phyloP scores from a whole-genome alignment of 805 yeast species.

The Candida maesae region DNA sequence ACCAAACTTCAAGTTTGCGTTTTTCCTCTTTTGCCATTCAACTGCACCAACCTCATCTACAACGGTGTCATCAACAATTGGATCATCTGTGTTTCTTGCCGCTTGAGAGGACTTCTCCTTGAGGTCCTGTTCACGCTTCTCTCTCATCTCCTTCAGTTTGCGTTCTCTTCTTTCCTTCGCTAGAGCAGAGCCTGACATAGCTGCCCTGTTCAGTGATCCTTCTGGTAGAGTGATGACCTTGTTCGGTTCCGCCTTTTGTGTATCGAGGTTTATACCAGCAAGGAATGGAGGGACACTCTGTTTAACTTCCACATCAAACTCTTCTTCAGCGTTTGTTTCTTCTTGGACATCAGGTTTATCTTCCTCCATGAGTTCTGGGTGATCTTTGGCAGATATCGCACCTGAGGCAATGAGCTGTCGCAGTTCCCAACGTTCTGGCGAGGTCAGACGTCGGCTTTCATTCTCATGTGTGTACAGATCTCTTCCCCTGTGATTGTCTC shows the following conservation, averaged over 20 bases:
- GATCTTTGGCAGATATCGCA: conserved; percentile 60
- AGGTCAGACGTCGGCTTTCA: conserved; percentile 50
- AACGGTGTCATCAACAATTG: conserved; percentile 9
- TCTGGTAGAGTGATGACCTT: conserved; percentile 68
- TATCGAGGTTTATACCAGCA: conserved; percentile 43
- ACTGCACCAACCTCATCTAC: conserved; percentile 23
- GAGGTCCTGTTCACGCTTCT: conserved; percentile 53
- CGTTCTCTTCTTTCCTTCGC: conserved; percentile 63
- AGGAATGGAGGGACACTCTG: conserved; percentile 70
- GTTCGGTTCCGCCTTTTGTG: conserved; percentile 44
- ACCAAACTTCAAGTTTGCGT: conserved; percentile 32
- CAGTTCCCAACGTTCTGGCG: conserved; percentile 91
- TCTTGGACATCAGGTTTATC: conserved; percentile 25
- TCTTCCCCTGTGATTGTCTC: conserved; percentile 11
- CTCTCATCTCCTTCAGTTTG: conserved; percentile 47
- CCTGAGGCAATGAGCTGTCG: conserved; percentile 81
- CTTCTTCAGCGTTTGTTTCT: conserved; percentile 30
- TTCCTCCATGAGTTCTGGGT: conserved; percentile 56
- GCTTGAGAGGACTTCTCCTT: conserved; percentile 30
- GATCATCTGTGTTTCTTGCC: conserved; percentile 10
- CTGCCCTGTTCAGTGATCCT: conserved; percentile 74
- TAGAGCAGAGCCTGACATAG: conserved; percentile 66
- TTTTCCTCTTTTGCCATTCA: conserved; percentile 27
- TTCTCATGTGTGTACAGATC: conserved; percentile 12
- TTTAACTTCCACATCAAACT: conserved; percentile 70